phyloP scores from a whole-genome alignment of 371 early-diverging fungal genomes.

The Dichotomocladium elegans region DNA sequence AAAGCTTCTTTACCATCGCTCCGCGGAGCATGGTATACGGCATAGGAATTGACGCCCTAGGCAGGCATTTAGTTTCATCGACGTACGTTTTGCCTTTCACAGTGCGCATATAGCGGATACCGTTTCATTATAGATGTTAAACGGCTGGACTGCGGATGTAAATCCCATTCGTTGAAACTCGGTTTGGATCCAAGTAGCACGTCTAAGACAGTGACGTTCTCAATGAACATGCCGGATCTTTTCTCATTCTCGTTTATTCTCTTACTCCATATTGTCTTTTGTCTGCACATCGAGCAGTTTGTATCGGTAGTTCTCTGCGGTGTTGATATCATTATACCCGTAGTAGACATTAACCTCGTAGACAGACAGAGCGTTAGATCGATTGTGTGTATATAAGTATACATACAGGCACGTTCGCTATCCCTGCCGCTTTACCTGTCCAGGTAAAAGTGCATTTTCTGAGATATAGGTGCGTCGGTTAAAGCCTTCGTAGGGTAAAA shows the following conservation, averaged over 20 bases:
- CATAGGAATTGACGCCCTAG: slow-evolving; percentile 79
- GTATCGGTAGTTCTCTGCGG: slow-evolving; percentile 49
- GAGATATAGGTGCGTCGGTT: slow-evolving; percentile 63
- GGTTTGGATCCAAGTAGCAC: slow-evolving; percentile 45
- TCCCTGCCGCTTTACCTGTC: slow-evolving; percentile 45
- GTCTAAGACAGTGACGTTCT: no score
- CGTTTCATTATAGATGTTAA: slow-evolving; percentile 24
- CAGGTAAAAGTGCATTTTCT: slow-evolving; percentile 84
- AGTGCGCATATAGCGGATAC: no score
- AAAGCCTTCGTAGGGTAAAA: slow-evolving; percentile 51
- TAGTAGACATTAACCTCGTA: slow-evolving; percentile 58
- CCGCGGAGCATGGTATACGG: slow-evolving; percentile 78
- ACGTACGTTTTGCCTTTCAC: not conserved
- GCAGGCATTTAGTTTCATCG: not conserved
- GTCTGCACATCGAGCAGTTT: slow-evolving; percentile 4
- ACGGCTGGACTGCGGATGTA: slow-evolving; percentile 55
- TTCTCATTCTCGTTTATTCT: no score
- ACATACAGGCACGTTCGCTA: not conserved
- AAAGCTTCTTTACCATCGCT: slow-evolving; percentile 91
- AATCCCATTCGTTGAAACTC: slow-evolving; percentile 57
- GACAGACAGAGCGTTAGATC: no score
- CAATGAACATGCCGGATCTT: no score
- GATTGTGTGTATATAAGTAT: slow-evolving; percentile 5
- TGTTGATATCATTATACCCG: slow-evolving; percentile 43
- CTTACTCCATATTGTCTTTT: not conserved